Evolutionary conservation across 2,329 filamentous ascomycete species (phyloP).

Genomic region (Zymoseptoria passerinii): DNA sequence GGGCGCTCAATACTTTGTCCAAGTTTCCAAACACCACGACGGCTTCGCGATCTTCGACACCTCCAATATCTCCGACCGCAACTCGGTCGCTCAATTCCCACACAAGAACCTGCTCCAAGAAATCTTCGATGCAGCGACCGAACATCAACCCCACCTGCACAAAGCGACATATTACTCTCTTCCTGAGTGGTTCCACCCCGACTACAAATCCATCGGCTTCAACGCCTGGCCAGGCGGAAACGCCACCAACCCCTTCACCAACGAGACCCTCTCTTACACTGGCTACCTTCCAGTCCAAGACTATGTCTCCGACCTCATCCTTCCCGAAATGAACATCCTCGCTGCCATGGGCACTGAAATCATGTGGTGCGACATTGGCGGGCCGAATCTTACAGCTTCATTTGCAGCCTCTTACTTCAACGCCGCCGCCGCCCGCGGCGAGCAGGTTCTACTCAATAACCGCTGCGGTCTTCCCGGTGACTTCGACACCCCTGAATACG

Average conservation of each 20-base stretch:
- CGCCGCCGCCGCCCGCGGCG: constrained; percentile 30
- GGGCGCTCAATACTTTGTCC: constrained; percentile 43
- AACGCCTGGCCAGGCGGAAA: constrained; percentile 33
- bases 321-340: constrained; percentile 39
- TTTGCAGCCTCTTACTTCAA: constrained; percentile 41
- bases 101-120: constrained; percentile 37
- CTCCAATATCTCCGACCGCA: constrained; percentile 34
- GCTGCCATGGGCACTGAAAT: constrained; percentile 38
- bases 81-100: constrained; percentile 33
- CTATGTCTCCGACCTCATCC: constrained; percentile 35
- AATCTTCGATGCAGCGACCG: constrained; percentile 37
- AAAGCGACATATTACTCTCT: constrained; percentile 39
- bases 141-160: constrained; percentile 38
- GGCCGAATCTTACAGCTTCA: constrained; percentile 35
- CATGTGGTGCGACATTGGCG: constrained; percentile 43
- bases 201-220: constrained; percentile 36
- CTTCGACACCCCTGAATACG: constrained; percentile 55
- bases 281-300: constrained; percentile 37
- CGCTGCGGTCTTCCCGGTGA: constrained; percentile 50
- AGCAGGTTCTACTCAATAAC: constrained; percentile 48
- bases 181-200: constrained; percentile 42
- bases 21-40: constrained; percentile 41
- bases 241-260: constrained; percentile 39
- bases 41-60: constrained; percentile 41
- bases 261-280: constrained; percentile 36